Conservation (phyloP, 208 protist species). For the Blastocrithidia nonstop region DNA sequence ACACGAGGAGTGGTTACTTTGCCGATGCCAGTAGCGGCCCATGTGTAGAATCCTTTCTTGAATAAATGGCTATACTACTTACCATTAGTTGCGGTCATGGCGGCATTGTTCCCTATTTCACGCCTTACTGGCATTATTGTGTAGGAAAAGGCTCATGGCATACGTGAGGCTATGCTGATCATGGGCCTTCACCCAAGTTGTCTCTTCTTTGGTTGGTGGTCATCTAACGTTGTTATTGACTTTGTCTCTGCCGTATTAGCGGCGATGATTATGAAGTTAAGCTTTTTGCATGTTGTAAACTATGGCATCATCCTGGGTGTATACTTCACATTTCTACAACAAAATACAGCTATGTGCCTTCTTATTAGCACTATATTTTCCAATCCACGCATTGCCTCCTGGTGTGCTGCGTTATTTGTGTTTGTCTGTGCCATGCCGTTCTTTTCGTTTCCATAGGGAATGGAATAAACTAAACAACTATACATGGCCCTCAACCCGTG, state of each 20-base stretch:
- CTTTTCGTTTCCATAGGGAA: constrained; percentile 51
- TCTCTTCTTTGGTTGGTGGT: constrained; percentile 58
- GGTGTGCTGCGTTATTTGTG: constrained; percentile 40
- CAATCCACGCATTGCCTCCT: constrained; percentile 52
- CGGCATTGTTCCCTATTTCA: constrained; percentile 52
- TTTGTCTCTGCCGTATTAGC: constrained; percentile 33
- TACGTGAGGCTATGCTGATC: constrained; percentile 79
- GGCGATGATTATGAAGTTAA: constrained; percentile 32
- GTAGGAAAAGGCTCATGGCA: constrained; percentile 56
- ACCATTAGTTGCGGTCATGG: constrained; percentile 55
- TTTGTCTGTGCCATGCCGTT: constrained; percentile 47
- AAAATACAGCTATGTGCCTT: constrained; percentile 48
- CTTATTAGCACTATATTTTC: constrained; percentile 62
- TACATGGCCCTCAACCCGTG: constrained; percentile 35
- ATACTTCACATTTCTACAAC: constrained; percentile 62
- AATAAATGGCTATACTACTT: constrained; percentile 45
- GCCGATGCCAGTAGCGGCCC: constrained; percentile 38
- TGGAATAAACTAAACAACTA: constrained; percentile 18
- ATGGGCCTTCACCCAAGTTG: constrained; percentile 69
- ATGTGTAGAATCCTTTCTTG: constrained; percentile 34
- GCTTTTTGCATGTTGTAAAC: constrained; percentile 37
- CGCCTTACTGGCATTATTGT: constrained; percentile 51
- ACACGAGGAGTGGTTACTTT: constrained; percentile 15
- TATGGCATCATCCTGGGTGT: constrained; percentile 49
- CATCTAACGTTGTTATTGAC: constrained; percentile 34